Evolutionary conservation across 1,284 basidiomycete species (phyloP), one percentile per base, ranked within the genome.

Genomic region (Peniophora sp.): DNA sequence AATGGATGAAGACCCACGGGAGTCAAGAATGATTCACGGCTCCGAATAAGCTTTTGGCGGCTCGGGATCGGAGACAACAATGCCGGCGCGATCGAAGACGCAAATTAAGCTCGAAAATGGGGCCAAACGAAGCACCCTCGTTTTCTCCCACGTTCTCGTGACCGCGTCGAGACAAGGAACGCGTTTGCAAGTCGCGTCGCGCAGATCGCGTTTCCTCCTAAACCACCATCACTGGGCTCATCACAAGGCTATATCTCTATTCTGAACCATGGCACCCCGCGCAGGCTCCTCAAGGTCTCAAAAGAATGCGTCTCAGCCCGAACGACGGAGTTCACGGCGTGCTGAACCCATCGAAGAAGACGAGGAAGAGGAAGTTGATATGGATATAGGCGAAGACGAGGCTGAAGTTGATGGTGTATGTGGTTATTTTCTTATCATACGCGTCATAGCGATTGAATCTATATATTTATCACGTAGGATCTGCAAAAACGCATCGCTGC

Each of bases 401-500:
- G 56, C 52, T 2, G 56, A 50, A 2, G 68, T 67, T 6, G 66
- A 69, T 8, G 61, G 47, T 5, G 67, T 64, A 43, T 65, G 66
- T 17, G 65, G 65, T 8, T 65, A 61, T 10, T 61, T 59, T 17
- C n/a, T 6, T 41, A 20, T 24, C 44, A 22, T 10, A n/a, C 39
- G 20, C 9, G 8, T 22, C 8, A 22, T n/a, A n/a, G 11, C n/a
- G 35, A 11, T 36, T n/a, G n/a, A 22, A 41, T 41, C 16, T 22
- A 17, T 41, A 6, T 22, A 9, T 20, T 23, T 41, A 41, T 20
- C 38, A 8, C 16, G 14, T 52, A 89, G 85, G 78, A 81, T 22
- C 52, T 80, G 2, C 68, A 69, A 9, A 73, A 78, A 48, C 82
- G 78, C 62, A 83, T 83, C 0, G 70, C 74, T 49, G 79, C 81